Base-by-base conservation (phyloP, 805 yeast species). In the Jamesozyma spencerorum region DNA sequence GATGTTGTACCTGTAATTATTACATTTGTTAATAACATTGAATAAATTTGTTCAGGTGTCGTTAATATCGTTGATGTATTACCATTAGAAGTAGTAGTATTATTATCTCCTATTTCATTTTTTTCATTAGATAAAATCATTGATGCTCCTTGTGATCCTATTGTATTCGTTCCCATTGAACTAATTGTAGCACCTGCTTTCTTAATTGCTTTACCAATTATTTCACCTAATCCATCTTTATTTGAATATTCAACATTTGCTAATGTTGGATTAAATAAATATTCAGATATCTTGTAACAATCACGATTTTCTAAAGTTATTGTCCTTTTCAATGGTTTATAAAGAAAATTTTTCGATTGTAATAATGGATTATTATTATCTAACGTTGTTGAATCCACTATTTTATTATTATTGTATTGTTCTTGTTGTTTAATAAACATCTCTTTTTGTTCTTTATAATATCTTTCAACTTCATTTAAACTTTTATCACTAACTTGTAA, bases 1-100 rank as follows among this genome's bases (percentile, higher is more conserved):
- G 94, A 79, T 0, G 79, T 71, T 2, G 88, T 78, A 11, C 97
- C 97, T 0, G 90, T 84, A 27, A 87, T 72, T 19, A 87, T 79
- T 41, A 88, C 81, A 55, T 86, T 87, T 11, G 56, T 55, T 31
- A 60, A 49, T 26, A 60, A 42, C 13, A 48, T 38, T 8, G 58
- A 46, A 42, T 57, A 54, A n/a, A 55, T 48, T 34, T 57, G 56
- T 43, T 58, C 60, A 6, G 61, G 46, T 14, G 57, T 46, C n/a
- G 46, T 44, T n/a, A n/a, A n/a, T n/a, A n/a, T n/a, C 4, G 46
- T 43, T 3, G 42, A 35, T n/a, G n/a, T n/a, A n/a, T n/a, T n/a
- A n/a, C n/a, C n/a, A n/a, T n/a, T n/a, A 10, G 30, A n/a, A 19
- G 32, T 38, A 12, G 10, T 27, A 26, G 30, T 31, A 26, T 5